Base-by-base conservation (phyloP, 768 basidiomycete species). In the Botryobasidium botryosum region DNA sequence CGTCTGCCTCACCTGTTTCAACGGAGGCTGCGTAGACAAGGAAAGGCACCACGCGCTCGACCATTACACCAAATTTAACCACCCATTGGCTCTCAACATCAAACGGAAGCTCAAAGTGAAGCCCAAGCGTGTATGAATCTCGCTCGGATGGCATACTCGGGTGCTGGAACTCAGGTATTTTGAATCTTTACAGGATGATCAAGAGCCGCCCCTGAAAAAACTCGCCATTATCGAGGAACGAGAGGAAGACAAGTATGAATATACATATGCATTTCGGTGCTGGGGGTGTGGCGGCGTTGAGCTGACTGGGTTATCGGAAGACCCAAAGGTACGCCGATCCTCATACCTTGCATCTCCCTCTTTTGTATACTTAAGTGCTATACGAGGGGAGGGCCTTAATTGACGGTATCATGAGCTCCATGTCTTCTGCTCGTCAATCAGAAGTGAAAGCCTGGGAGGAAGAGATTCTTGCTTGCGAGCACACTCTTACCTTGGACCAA, bases 391-490 rank as follows among this genome's bases (percentile, higher is more conserved):
- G 69, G 51, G 55, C 63, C 0, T 62, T 90, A 7, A 64, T 74
- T 3, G 69, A 77, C 18, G 75, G 71, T 0, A 66, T 92, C 45
- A 78, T 94, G 75, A 64, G 69, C 2, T 77, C 88, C 2, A 65
- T 86, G 53, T 87, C 88, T 0, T 91, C 87, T 2, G 81, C 86
- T 0, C 83, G 88, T 39, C 82, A 92, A 57, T 86, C 82, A 0
- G 90, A 96, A 55, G 81, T 99, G 39, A 81, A 94, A 61, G 82
- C 94, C 5, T 99, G 94, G 94, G 88, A 97, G 58, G 91, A 96
- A 59, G 92, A 96, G 52, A 79, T 94, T 33, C 55, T 66, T 0
- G 62, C 86, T 5, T 99, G 94, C 67, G 79, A 86, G 55, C 94
- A 99, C 51, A 70, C 76, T 6, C 59, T 72, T 8, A 66, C 67